These are phyloP conservation scores for Gyrodon lividus DNA, from an alignment of 768 basidiomycete species.

Conservation along the genomic window DNA sequence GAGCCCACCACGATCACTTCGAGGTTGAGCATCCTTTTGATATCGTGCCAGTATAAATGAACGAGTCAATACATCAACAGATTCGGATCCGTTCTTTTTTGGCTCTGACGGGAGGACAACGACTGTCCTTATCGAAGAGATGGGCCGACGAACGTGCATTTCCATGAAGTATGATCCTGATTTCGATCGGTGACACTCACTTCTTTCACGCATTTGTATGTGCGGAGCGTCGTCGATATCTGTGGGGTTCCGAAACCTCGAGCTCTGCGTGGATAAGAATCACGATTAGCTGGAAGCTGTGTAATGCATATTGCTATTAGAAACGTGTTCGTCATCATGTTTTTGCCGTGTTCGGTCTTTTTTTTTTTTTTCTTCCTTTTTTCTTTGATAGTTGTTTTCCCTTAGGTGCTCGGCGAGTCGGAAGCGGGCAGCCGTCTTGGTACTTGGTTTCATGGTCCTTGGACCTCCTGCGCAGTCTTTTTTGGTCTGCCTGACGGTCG, in stretches of 20 bases:
- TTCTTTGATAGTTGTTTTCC: no score
- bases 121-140: conserved; percentile 10
- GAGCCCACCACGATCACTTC: conserved; percentile 4
- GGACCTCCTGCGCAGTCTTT: background rate
- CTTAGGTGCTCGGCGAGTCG: conserved; percentile 1
- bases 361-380: background rate
- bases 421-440: background rate
- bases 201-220: conserved; percentile 1
- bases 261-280: background rate
- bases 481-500: background rate
- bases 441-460: background rate
- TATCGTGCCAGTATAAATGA: conserved; percentile 12
- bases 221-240: background rate
- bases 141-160: conserved; percentile 3
- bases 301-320: background rate
- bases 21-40: conserved; percentile 17
- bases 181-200: conserved; percentile 1
- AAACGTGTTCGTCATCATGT: conserved; percentile 24
- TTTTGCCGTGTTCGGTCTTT: conserved; percentile 5
- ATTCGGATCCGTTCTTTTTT: background rate
- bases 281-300: conserved; percentile 6
- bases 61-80: background rate
- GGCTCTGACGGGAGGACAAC: conserved; percentile 1
- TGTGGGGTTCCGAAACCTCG: conserved; percentile 3
- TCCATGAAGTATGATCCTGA: conserved; percentile 2